A percentile compares a stretch with the other conserved stretches of the same genome.
Evolutionary conservation across 805 yeast species (phyloP).

Genomic region (Metschnikowia baotianmanensis): DNA sequence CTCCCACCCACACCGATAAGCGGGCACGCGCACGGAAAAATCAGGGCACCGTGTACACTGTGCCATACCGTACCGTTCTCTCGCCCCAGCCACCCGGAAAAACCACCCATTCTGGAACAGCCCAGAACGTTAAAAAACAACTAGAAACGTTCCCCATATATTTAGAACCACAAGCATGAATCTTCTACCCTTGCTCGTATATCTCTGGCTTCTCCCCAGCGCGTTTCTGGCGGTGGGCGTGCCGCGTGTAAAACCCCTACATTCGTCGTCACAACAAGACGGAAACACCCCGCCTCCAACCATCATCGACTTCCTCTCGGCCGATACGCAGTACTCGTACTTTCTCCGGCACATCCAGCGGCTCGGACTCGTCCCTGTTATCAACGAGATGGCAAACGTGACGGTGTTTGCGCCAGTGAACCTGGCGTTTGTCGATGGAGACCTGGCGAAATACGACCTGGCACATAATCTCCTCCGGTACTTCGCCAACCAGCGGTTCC

Average conservation of each 20-base stretch:
- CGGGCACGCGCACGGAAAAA: too few species aligned
- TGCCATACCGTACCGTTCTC: too few species aligned
- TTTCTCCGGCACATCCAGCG: constrained; percentile 61
- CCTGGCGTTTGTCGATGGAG: constrained; percentile 55
- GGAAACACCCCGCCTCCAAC: constrained; percentile 30
- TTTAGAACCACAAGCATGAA: too few species aligned
- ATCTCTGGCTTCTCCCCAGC: constrained; percentile 7
- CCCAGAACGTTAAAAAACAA: too few species aligned
- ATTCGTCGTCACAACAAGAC: neutral
- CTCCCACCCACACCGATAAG: too few species aligned
- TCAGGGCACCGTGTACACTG: too few species aligned
- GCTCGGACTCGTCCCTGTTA: constrained; percentile 56
- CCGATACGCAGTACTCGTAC: constrained; percentile 63
- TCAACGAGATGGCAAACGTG: constrained; percentile 59
- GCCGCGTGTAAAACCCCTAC: constrained; percentile 6
- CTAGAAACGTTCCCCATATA: too few species aligned
- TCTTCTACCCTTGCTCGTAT: neutral
- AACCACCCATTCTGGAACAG: too few species aligned
- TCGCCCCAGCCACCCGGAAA: too few species aligned
- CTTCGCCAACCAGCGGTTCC: constrained; percentile 31
- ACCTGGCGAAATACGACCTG: constrained; percentile 20
- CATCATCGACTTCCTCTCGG: constrained; percentile 67
- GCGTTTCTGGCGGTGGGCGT: constrained; percentile 13
- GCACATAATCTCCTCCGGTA: constrained; percentile 25
- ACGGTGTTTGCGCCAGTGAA: constrained; percentile 82